Base-by-base conservation (phyloP, 441 rosid species). In the Adansonia gregorii region DNA sequence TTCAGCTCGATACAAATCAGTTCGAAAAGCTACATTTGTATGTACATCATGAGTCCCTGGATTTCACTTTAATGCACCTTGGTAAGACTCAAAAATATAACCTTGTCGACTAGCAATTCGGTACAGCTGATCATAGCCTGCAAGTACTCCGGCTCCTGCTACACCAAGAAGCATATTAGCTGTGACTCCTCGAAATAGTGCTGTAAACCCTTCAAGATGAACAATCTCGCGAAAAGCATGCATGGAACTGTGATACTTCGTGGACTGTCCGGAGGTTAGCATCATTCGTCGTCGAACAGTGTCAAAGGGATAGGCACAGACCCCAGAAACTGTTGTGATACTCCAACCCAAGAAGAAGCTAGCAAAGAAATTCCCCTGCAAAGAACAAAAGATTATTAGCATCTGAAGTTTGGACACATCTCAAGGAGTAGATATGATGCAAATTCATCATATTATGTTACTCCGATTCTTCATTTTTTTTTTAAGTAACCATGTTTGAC, bases 261-360 rank as follows among this genome's bases (percentile, higher is more conserved):
- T 61, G 11, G 93, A 86, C 35, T 92, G 90, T 73, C 98, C 98
- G 27, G 98, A 94, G 27, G 98, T 96, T 78, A 94, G 91, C 98
- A 94, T 94, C 98, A 96, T 94, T 85, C 97, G 91, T 82, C 98
- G 85, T 54, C 98, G 86, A 72, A 96, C 14, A 0, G 98, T 94
- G 79, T 96, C 98, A 45, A 96, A 93, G 56, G 99, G 98, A 64
- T 96, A 96, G 15, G 98, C 98, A 73, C 94, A 94, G 60, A 91
- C 82, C 20, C 98, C 96, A 0, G 98, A 94, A 78, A 93, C 78
- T 2, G 94, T 88, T 74, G 97, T 94, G 77, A 94, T 88, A 79
- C 97, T 89, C 99, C 99, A 94, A 79, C 98, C 97, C 82, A 94
- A 82, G 60, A 94, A 73, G 86, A 96, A 96, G 83, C 98, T 94